Evolutionary conservation across 805 yeast genomes (phyloP).

Genomic region (Metschnikowia peoriensis): DNA sequence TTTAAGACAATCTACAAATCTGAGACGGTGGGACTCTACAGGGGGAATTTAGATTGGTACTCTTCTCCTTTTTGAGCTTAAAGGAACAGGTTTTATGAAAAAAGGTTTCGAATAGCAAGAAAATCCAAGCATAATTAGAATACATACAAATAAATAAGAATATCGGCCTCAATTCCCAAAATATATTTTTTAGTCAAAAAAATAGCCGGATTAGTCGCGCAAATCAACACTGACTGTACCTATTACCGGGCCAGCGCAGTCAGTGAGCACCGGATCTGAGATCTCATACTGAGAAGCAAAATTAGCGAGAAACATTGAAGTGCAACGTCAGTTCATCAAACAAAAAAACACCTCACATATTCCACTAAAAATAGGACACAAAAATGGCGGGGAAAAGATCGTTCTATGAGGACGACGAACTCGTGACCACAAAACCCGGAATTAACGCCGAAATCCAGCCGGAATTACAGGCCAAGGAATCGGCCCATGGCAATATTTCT

Average conservation of each 20-base stretch:
- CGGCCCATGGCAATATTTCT: slow-evolving; percentile 37
- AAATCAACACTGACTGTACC: too few species aligned
- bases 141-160: too few species aligned
- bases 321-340: not conserved
- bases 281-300: slow-evolving; percentile 1
- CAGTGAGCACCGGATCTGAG: not conserved
- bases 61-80: too few species aligned
- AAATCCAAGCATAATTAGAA: too few species aligned
- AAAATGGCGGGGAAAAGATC: slow-evolving; percentile 4
- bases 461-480: slow-evolving; percentile 39
- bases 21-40: too few species aligned
- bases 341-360: not conserved
- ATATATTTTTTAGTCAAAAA: too few species aligned
- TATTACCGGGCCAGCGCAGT: not conserved
- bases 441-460: slow-evolving; percentile 35
- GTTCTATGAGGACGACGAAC: slow-evolving; percentile 55
- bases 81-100: too few species aligned
- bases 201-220: too few species aligned
- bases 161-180: too few species aligned
- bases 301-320: not conserved
- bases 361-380: not conserved
- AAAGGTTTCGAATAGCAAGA: too few species aligned
- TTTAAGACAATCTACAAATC: too few species aligned
- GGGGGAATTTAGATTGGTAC: too few species aligned
- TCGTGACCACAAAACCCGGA: slow-evolving; percentile 49